Evolutionary conservation across 768 basidiomycete species (phyloP).

Genomic region (Trametes maxima): DNA sequence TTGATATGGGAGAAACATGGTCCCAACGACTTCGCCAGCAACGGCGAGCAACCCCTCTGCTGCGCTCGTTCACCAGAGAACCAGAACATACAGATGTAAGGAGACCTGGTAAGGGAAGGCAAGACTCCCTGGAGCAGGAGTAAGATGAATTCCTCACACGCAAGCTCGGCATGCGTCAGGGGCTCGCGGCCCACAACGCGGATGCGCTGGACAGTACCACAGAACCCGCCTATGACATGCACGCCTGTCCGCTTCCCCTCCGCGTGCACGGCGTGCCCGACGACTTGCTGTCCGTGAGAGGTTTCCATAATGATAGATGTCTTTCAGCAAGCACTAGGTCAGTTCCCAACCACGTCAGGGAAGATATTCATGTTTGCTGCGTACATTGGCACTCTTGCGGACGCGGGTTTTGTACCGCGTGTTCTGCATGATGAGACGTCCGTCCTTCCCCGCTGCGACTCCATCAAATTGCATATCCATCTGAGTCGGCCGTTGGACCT

Average conservation of each 20-base stretch:
- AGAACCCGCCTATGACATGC: slow-evolving; percentile 27
- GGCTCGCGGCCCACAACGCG: slow-evolving; percentile 46
- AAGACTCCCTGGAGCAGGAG: slow-evolving; percentile 37
- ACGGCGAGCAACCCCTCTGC: not conserved
- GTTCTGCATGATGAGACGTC: slow-evolving; percentile 38
- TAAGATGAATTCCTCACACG: slow-evolving; percentile 42
- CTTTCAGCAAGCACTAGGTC: slow-evolving; percentile 20
- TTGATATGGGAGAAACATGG: slow-evolving; percentile 33
- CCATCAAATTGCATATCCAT: slow-evolving; percentile 38
- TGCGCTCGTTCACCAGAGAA: slow-evolving; percentile 34
- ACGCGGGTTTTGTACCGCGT: slow-evolving; percentile 46
- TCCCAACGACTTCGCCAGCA: not conserved
- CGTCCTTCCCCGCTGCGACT: slow-evolving; percentile 31
- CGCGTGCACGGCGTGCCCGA: slow-evolving; percentile 35
- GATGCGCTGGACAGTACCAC: slow-evolving; percentile 35
- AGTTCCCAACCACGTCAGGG: not conserved
- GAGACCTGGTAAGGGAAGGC: slow-evolving; percentile 30
- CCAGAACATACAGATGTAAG: slow-evolving; percentile 45
- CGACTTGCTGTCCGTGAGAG: slow-evolving; percentile 33
- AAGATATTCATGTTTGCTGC: not conserved
- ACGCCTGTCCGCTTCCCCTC: slow-evolving; percentile 43
- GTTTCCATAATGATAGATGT: slow-evolving; percentile 41
- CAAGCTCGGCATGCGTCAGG: slow-evolving; percentile 42
- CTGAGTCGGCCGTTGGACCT: slow-evolving; percentile 37
- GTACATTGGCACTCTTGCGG: slow-evolving; percentile 41